These are phyloP conservation scores for Euphorbia schlechtendalii DNA, from an alignment of 441 rosid species.

Conservation along the genomic window DNA sequence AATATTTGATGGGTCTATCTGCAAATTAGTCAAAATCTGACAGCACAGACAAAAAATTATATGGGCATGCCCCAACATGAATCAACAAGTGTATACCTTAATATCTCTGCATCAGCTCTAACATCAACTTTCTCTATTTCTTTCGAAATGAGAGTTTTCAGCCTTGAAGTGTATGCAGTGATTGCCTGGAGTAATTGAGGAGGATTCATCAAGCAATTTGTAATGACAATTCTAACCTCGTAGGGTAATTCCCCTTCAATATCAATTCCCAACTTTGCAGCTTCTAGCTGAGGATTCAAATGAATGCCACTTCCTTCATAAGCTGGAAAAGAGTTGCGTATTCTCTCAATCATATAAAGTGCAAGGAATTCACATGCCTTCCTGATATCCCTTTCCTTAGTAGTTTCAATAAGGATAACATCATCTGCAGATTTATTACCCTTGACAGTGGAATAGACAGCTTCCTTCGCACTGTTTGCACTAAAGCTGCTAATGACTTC, in stretches of 20 bases:
- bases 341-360: slow-evolving; percentile 52
- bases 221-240: slow-evolving; percentile 55
- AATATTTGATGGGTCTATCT: background rate
- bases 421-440: slow-evolving; percentile 74
- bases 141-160: slow-evolving; percentile 58
- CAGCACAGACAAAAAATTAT: slow-evolving; percentile 5
- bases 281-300: slow-evolving; percentile 67
- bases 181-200: slow-evolving; percentile 76
- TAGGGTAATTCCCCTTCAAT: slow-evolving; percentile 73
- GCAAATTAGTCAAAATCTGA: slow-evolving; percentile 8
- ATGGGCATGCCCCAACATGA: too few species aligned
- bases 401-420: slow-evolving; percentile 80
- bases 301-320: slow-evolving; percentile 89
- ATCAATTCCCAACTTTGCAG: slow-evolving; percentile 71
- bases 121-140: slow-evolving; percentile 87
- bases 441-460: slow-evolving; percentile 85
- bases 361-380: slow-evolving; percentile 87
- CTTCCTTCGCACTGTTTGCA: slow-evolving; percentile 55
- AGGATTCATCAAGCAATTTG: slow-evolving; percentile 65
- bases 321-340: slow-evolving; percentile 74
- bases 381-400: slow-evolving; percentile 65
- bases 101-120: slow-evolving; percentile 84
- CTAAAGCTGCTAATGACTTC: slow-evolving; percentile 48
- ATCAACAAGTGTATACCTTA: slow-evolving; percentile 36
- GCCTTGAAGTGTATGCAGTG: slow-evolving; percentile 53